A percentile compares a stretch with the other conserved stretches of the same genome.
These are phyloP conservation scores for Pestalotiopsis sp. DNA, from an alignment of 2,329 filamentous ascomycete species.

Conservation along the genomic window DNA sequence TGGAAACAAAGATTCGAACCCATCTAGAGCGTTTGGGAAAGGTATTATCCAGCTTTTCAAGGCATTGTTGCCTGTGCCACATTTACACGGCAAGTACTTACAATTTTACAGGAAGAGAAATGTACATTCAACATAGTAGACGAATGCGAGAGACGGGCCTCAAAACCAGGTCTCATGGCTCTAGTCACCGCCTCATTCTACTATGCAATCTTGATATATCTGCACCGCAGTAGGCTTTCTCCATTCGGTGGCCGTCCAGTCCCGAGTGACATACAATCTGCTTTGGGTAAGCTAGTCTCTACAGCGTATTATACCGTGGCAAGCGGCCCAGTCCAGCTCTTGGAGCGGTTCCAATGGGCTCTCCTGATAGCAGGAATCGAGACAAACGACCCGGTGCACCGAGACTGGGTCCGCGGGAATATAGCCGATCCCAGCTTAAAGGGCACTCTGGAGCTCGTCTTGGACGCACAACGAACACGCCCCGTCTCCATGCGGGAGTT, in stretches of 20 bases:
- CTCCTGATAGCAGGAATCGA: slow-evolving; percentile 3
- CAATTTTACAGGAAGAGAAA: neutral
- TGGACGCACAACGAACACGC: neutral
- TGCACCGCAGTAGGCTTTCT: neutral
- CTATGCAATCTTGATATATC: neutral
- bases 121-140: neutral
- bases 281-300: neutral
- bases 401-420: neutral
- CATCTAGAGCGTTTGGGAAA: slow-evolving; percentile 2
- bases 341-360: slow-evolving; percentile 6
- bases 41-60: neutral
- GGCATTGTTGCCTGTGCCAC: neutral
- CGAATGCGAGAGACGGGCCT: neutral
- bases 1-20: neutral
- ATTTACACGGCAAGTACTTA: too few species aligned
- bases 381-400: slow-evolving; percentile 1
- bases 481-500: slow-evolving; percentile 1
- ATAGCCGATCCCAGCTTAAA: slow-evolving; percentile 4
- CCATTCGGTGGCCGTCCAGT: slow-evolving; percentile 1
- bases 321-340: slow-evolving; percentile 1
- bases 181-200: neutral
- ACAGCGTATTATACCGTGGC: slow-evolving; percentile 7
- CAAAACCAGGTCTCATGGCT: neutral
- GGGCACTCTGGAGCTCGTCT: neutral
- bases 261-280: neutral